Percentiles rank a stretch among this genome's conserved stretches.
Conservation (phyloP, 768 basidiomycete species). For the Austroboletus eburneus region DNA sequence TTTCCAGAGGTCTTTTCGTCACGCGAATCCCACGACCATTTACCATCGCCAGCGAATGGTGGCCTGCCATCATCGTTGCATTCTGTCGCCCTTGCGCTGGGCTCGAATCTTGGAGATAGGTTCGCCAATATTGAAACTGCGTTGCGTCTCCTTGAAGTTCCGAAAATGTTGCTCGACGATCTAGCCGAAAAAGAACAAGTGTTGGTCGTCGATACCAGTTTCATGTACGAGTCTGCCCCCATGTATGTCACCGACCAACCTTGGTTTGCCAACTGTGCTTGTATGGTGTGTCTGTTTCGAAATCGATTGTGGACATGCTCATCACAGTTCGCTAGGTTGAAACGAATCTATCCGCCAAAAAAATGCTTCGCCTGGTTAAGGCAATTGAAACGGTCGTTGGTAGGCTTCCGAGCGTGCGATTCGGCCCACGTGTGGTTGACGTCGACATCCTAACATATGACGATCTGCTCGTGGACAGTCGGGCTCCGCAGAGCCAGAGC, state of each 20-base stretch:
- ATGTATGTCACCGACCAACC: conserved; percentile 97
- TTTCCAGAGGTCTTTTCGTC: no score
- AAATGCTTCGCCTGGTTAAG: conserved; percentile 65
- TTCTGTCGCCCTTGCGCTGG: conserved; percentile 69
- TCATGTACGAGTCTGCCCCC: conserved; percentile 88
- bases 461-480: conserved; percentile 52
- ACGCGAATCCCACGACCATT: no score
- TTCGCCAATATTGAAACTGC: conserved; percentile 80
- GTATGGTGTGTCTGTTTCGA: conserved; percentile 55
- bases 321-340: conserved; percentile 46
- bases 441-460: conserved; percentile 85
- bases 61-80: conserved; percentile 12
- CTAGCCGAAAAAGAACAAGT: conserved; percentile 26
- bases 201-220: conserved; percentile 70
- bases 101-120: conserved; percentile 87
- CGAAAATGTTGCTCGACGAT: conserved; percentile 27
- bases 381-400: conserved; percentile 71
- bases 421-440: conserved; percentile 89
- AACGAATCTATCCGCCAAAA: conserved; percentile 59
- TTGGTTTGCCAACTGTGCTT: conserved; percentile 86
- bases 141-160: conserved; percentile 62
- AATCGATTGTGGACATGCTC: neutral
- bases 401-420: conserved; percentile 69
- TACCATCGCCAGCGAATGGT: no score
- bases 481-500: conserved; percentile 41